Percentiles rank a stretch among this genome's conserved stretches.
Evolutionary conservation across 2,329 filamentous ascomycete species (phyloP).

Genomic region (Rhynchosporium graminicola): DNA sequence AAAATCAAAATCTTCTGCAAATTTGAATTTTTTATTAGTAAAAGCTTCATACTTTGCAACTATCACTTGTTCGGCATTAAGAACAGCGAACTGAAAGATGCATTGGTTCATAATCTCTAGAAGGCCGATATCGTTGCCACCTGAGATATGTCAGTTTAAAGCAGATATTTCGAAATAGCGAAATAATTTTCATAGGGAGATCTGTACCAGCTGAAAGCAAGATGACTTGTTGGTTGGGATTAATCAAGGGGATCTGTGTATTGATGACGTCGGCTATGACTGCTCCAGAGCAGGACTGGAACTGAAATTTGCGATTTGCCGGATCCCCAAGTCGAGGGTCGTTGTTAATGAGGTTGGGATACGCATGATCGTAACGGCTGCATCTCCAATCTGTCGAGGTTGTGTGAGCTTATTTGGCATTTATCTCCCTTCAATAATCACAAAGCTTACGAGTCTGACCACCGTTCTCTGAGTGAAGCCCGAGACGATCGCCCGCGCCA

Average conservation of each 20-base stretch:
- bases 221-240: slow-evolving; percentile 15
- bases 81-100: slow-evolving; percentile 9
- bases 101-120: slow-evolving; percentile 9
- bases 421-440: too few species aligned
- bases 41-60: not conserved
- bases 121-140: slow-evolving; percentile 12
- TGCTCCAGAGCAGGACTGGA: slow-evolving; percentile 5
- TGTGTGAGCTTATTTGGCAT: not conserved
- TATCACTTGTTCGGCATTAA: not conserved
- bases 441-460: not conserved
- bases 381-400: not conserved
- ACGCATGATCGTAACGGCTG: slow-evolving; percentile 7
- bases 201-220: slow-evolving; percentile 7
- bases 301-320: not conserved
- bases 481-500: not conserved
- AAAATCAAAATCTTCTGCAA: not conserved
- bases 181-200: not conserved
- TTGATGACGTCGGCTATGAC: not conserved
- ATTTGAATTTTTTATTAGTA: not conserved
- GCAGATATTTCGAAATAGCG: too few species aligned
- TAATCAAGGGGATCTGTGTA: not conserved
- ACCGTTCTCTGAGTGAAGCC: not conserved
- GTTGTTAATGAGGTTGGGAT: slow-evolving; percentile 5
- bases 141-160: not conserved
- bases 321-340: not conserved